A percentile compares a stretch with the other conserved stretches of the same genome.
Evolutionary conservation across 2,329 filamentous ascomycete genomes (phyloP).

Genomic region (Phialemoniopsis sp.): DNA sequence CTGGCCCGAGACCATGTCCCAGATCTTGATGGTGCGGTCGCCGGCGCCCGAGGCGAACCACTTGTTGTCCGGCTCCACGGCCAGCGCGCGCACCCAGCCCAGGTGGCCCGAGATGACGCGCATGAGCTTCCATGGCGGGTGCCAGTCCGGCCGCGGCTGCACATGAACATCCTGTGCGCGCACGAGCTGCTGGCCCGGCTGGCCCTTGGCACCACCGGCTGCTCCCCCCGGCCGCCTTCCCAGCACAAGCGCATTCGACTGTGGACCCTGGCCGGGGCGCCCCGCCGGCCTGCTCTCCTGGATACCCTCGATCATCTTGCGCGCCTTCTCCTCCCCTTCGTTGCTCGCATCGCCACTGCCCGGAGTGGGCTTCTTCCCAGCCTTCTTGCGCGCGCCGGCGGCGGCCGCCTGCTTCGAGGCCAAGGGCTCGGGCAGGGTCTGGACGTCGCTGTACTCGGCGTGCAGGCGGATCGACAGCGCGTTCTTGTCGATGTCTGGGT

Average conservation of each 20-base stretch:
- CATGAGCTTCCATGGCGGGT: constrained; percentile 97
- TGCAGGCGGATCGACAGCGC: constrained; percentile 55
- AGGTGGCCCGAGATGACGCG: constrained; percentile 94
- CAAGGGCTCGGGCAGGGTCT: constrained; percentile 71
- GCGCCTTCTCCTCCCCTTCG: constrained; percentile 40
- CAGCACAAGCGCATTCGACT: constrained; percentile 31
- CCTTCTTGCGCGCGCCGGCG: constrained; percentile 59
- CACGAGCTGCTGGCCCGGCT: constrained; percentile 29
- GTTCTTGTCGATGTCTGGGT: constrained; percentile 32
- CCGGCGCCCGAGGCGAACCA: constrained; percentile 97
- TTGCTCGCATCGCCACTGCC: constrained; percentile 21
- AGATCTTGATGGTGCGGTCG: constrained; percentile 97
- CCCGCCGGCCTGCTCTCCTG: constrained; percentile 32
- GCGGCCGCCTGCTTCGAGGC: constrained; percentile 72
- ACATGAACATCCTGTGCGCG: constrained; percentile 21
- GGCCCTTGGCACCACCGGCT: constrained; percentile 21
- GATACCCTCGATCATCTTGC: constrained; percentile 65
- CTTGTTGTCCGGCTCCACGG: constrained; percentile 92
- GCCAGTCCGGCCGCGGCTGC: constrained; percentile 81
- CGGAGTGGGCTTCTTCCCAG: constrained; percentile 42
- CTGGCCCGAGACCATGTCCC: constrained; percentile 88
- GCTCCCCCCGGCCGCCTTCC: constrained; percentile 9
- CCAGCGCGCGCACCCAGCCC: constrained; percentile 86
- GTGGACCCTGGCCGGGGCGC: constrained; percentile 13
- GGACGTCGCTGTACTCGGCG: constrained; percentile 74